phyloP scores from a whole-genome alignment of 2,329 filamentous ascomycete species.

The Fusarium brachygibbosum region DNA sequence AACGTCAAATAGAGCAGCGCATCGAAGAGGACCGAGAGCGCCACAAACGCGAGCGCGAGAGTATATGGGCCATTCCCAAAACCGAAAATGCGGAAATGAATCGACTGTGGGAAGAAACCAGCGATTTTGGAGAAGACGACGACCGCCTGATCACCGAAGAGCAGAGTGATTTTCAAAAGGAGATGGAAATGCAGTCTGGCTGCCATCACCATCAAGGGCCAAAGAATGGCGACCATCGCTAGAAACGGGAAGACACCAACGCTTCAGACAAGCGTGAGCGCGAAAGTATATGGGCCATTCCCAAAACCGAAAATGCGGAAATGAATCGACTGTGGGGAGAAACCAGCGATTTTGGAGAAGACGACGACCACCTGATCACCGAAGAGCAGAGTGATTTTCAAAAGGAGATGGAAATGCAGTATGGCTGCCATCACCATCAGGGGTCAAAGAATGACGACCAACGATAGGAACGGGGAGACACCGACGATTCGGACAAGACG shows the following conservation, averaged over 20 bases:
- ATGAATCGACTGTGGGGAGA: slow-evolving; percentile 88
- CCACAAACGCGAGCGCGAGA: slow-evolving; percentile 91
- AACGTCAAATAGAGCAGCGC: slow-evolving; percentile 91
- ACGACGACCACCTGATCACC: slow-evolving; percentile 81
- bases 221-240: slow-evolving; percentile 47
- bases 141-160: slow-evolving; percentile 83
- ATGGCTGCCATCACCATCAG: slow-evolving; percentile 57
- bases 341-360: slow-evolving; percentile 86
- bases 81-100: slow-evolving; percentile 76
- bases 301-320: slow-evolving; percentile 73
- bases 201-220: slow-evolving; percentile 56
- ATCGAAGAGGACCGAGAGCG: slow-evolving; percentile 97
- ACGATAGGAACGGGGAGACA: slow-evolving; percentile 76
- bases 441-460: slow-evolving; percentile 48
- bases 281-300: slow-evolving; percentile 94
- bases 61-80: slow-evolving; percentile 87
- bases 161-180: slow-evolving; percentile 60
- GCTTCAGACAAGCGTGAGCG: slow-evolving; percentile 90
- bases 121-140: slow-evolving; percentile 90
- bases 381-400: slow-evolving; percentile 75
- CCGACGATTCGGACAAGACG: slow-evolving; percentile 83
- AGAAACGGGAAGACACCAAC: slow-evolving; percentile 76
- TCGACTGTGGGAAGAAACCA: slow-evolving; percentile 88
- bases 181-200: slow-evolving; percentile 56
- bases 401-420: slow-evolving; percentile 57